These are phyloP conservation scores for Zizania palustris DNA, from an alignment of 202 grass and related monocot genomes.

Conservation along the genomic window DNA sequence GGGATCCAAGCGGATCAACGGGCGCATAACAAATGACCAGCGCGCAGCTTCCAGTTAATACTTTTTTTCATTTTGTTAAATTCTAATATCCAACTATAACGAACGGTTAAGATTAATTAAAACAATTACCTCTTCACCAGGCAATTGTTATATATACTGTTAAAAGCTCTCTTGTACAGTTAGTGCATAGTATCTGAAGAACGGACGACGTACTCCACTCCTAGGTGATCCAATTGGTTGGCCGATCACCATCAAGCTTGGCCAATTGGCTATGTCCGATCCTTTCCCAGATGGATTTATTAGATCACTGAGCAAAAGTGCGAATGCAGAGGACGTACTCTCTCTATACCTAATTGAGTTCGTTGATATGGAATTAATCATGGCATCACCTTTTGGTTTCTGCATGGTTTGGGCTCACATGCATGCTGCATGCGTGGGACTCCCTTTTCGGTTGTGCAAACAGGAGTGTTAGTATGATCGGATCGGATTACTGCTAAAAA, in stretches of 20 bases:
- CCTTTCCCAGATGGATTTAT: background rate
- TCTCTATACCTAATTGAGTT: background rate
- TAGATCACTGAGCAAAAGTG: background rate
- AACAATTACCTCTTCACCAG: too few relatives aligned
- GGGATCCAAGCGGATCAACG: too few relatives aligned
- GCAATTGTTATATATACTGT: too few relatives aligned
- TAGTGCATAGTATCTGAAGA: background rate
- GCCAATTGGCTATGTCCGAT: background rate
- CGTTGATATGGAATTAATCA: background rate
- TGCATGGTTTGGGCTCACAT: background rate
- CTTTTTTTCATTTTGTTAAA: too few relatives aligned
- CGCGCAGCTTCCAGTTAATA: too few relatives aligned
- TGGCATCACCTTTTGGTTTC: background rate
- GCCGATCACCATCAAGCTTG: slow-evolving; percentile 28
- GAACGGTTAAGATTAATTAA: too few relatives aligned
- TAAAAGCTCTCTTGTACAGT: too few relatives aligned
- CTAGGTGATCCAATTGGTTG: slow-evolving; percentile 33
- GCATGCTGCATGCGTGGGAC: too few relatives aligned
- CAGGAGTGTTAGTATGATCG: background rate
- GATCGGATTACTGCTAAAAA: too few relatives aligned
- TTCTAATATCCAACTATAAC: too few relatives aligned
- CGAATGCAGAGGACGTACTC: background rate
- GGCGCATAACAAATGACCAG: too few relatives aligned
- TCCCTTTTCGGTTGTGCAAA: background rate
- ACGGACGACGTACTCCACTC: background rate